Evolutionary conservation across 2,329 filamentous ascomycete species (phyloP), one percentile per base, ranked within the genome.

Genomic region (Sarocladium oryzae): DNA sequence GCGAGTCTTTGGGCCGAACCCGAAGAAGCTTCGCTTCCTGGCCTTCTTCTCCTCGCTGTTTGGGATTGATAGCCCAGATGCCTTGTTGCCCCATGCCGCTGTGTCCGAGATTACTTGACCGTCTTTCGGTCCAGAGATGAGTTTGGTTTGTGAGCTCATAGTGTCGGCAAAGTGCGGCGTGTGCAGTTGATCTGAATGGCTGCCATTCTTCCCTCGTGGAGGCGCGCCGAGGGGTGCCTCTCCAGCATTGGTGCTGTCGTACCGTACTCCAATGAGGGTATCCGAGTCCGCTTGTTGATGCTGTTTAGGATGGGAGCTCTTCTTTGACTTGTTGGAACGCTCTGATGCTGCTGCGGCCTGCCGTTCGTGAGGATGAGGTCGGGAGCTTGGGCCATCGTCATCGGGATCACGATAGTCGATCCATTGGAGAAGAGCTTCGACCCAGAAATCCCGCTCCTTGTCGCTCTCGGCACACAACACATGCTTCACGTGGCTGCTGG

Each of bases 391-490:
- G 49, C 71, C 71, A 20, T 62, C 33, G 33, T 86, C 77, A 15
- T 79, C 75, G 2, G 77, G 72, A 36, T 87, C 83, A 49, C 76
- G 77, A 61, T 81, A 84, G 60, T 96, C 89, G 36, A 96, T 91
- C 75, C 95, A 96, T 58, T 89, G 86, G 54, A 97, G 73, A 36
- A 99, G 74, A 20, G 88, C 86, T 52, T 95, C 88, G 1, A 99
- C 92, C 93, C 93, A 99, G 40, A 85, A 78, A 68, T 99, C 93
- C 54, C 93, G 84, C 71, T 99, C 93, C 53, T 77, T 78, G 60
- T 99, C 93, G 61, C 88, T 97, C 68, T 99, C 93, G 0, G 93
- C 92, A 65, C 93, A 99, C 16, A 99, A 75, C 1, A 99, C 91
- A 65, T 99, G 93, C 57, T 92, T 88, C 21, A 96, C 89, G 50